Percentiles rank a stretch among this genome's conserved stretches.
phyloP scores from a whole-genome alignment of 2,329 filamentous ascomycete species.

The Fusarium verrucosum region DNA sequence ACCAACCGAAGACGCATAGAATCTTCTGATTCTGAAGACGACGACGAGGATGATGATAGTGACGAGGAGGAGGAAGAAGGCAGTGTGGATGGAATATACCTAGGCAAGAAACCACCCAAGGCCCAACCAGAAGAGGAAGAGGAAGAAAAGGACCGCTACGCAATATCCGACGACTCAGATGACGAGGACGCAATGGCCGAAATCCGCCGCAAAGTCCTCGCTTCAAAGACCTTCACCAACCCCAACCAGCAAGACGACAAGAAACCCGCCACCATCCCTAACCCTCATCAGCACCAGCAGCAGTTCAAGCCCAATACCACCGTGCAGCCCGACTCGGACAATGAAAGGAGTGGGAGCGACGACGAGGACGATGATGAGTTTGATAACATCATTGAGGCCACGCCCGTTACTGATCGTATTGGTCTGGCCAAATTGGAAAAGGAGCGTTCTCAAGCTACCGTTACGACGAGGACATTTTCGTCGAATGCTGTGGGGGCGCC shows the following conservation, averaged over 20 bases:
- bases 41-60: slow-evolving; percentile 59
- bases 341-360: slow-evolving; percentile 52
- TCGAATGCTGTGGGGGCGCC: slow-evolving; percentile 61
- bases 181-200: slow-evolving; percentile 91
- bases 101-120: slow-evolving; percentile 62
- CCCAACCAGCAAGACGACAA: slow-evolving; percentile 57
- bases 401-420: slow-evolving; percentile 85
- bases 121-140: slow-evolving; percentile 52
- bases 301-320: slow-evolving; percentile 69
- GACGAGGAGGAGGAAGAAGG: slow-evolving; percentile 57
- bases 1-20: slow-evolving; percentile 72
- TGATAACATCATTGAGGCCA: slow-evolving; percentile 92
- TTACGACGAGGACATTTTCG: slow-evolving; percentile 62
- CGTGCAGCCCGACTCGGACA: slow-evolving; percentile 76
- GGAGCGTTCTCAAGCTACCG: slow-evolving; percentile 59
- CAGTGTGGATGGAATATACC: slow-evolving; percentile 66
- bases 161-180: slow-evolving; percentile 81
- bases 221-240: slow-evolving; percentile 83
- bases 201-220: slow-evolving; percentile 86
- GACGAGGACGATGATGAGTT: slow-evolving; percentile 76
- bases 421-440: slow-evolving; percentile 69
- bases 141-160: slow-evolving; percentile 72
- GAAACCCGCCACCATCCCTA: slow-evolving; percentile 69
- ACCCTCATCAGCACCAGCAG: slow-evolving; percentile 56
- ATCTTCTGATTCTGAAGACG: slow-evolving; percentile 54